Evolutionary conservation across 306 rosid genomes (phyloP).

Genomic region (Dicorynia guianensis): DNA sequence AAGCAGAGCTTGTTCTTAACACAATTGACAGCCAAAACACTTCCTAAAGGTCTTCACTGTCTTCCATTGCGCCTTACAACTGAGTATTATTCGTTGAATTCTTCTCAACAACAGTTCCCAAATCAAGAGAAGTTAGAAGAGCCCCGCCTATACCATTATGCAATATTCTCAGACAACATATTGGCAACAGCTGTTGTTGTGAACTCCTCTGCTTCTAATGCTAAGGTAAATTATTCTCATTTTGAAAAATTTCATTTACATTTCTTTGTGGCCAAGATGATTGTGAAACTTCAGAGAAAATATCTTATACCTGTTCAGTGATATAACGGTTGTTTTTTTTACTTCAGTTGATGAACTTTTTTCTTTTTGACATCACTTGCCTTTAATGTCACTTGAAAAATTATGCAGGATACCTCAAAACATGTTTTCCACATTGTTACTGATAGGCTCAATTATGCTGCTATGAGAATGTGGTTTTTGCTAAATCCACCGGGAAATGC

Average conservation of each 20-base stretch:
- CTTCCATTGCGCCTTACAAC: slow-evolving; percentile 97
- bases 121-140: slow-evolving; percentile 85
- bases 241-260: slow-evolving; percentile 1
- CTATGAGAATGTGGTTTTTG: slow-evolving; percentile 75
- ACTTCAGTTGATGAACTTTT: slow-evolving; percentile 27
- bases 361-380: slow-evolving; percentile 37
- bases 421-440: slow-evolving; percentile 75
- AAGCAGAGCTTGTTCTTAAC: slow-evolving; percentile 93
- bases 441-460: slow-evolving; percentile 68
- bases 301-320: slow-evolving; percentile 3
- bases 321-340: not conserved
- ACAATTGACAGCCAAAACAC: slow-evolving; percentile 92
- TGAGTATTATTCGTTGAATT: slow-evolving; percentile 77
- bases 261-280: slow-evolving; percentile 6
- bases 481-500: slow-evolving; percentile 61
- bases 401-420: slow-evolving; percentile 76
- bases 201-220: slow-evolving; percentile 77
- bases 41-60: slow-evolving; percentile 98
- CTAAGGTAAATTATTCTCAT: slow-evolving; percentile 60
- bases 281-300: slow-evolving; percentile 26
- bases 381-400: slow-evolving; percentile 32
- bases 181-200: slow-evolving; percentile 96
- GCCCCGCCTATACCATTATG: slow-evolving; percentile 79
- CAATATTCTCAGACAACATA: slow-evolving; percentile 91
- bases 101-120: slow-evolving; percentile 76